phyloP scores from a whole-genome alignment of 495 filamentous ascomycete species.

The Xylaria castorea region DNA sequence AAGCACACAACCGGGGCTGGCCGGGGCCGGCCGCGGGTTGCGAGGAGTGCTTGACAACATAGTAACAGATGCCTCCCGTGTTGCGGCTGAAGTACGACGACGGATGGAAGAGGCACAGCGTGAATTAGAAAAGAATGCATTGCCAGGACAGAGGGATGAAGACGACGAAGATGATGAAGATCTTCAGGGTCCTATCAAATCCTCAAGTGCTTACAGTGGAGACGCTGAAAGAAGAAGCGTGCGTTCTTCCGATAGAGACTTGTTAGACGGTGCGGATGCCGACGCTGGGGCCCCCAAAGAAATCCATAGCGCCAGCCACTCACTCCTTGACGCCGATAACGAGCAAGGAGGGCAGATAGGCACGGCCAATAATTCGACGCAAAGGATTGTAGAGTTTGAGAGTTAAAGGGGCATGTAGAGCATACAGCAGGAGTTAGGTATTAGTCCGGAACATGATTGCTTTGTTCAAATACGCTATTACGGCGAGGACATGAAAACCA shows the following conservation, averaged over 20 bases:
- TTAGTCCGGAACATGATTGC: slow-evolving; percentile 36
- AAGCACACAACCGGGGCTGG: slow-evolving; percentile 48
- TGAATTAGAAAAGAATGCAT: slow-evolving; percentile 80
- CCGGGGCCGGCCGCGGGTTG: slow-evolving; percentile 74
- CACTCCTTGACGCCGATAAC: slow-evolving; percentile 33
- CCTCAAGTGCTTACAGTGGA: slow-evolving; percentile 36
- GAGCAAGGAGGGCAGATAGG: slow-evolving; percentile 34
- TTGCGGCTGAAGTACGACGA: slow-evolving; percentile 87
- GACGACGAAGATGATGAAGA: slow-evolving; percentile 83
- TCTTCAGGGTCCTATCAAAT: slow-evolving; percentile 44
- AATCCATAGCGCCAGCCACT: slow-evolving; percentile 33
- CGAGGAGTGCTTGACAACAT: slow-evolving; percentile 95
- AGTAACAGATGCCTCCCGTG: slow-evolving; percentile 93
- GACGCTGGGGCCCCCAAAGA: slow-evolving; percentile 56
- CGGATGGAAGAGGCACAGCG: slow-evolving; percentile 92
- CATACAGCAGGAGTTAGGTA: slow-evolving; percentile 35
- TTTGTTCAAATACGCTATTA: slow-evolving; percentile 2
- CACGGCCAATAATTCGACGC: slow-evolving; percentile 39
- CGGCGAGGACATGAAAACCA: background rate
- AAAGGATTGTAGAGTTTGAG: slow-evolving; percentile 53
- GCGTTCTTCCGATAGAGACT: slow-evolving; percentile 74
- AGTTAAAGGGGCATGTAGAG: slow-evolving; percentile 34
- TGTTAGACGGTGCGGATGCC: slow-evolving; percentile 81
- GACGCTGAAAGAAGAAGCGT: slow-evolving; percentile 65
- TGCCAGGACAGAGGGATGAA: slow-evolving; percentile 65